Evolutionary conservation across 305 asterid genomes (phyloP).

Genomic region (Coffea humblotiana): DNA sequence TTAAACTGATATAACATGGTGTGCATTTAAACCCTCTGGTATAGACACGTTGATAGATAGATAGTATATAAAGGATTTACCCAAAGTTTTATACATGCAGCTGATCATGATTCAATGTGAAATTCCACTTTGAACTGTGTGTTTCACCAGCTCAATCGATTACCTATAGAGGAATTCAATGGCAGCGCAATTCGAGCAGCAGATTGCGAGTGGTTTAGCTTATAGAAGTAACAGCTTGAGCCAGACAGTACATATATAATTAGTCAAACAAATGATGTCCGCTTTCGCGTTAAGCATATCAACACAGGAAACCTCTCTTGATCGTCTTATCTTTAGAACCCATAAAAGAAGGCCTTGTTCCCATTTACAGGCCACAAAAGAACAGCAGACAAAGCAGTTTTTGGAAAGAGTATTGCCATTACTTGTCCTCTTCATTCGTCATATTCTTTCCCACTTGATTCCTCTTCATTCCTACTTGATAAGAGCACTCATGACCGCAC

Average conservation of each 20-base stretch:
- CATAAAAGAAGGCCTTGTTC: not conserved
- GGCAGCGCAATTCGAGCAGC: not conserved
- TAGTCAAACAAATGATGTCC: not conserved
- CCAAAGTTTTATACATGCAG: too few relatives aligned
- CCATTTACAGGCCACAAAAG: slow-evolving; percentile 8
- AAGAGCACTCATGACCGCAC: not conserved
- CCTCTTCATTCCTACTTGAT: not conserved
- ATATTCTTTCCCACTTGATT: not conserved
- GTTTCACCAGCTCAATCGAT: not conserved
- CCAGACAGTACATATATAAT: not conserved
- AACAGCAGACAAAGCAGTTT: slow-evolving; percentile 1
- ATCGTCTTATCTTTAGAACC: not conserved
- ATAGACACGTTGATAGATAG: too few relatives aligned
- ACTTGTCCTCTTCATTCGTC: not conserved
- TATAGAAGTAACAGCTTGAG: not conserved
- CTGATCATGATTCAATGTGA: not conserved
- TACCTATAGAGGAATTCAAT: too few relatives aligned
- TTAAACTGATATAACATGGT: too few relatives aligned
- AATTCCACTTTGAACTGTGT: too few relatives aligned
- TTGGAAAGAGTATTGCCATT: not conserved
- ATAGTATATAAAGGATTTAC: too few relatives aligned
- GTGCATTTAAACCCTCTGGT: too few relatives aligned
- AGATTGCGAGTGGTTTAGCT: not conserved
- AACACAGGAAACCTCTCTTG: not conserved
- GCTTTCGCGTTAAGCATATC: not conserved